Percentiles rank a stretch among this genome's conserved stretches.
phyloP scores from a whole-genome alignment of 192 early-diverging fungal genomes.

The Podila epigama region DNA sequence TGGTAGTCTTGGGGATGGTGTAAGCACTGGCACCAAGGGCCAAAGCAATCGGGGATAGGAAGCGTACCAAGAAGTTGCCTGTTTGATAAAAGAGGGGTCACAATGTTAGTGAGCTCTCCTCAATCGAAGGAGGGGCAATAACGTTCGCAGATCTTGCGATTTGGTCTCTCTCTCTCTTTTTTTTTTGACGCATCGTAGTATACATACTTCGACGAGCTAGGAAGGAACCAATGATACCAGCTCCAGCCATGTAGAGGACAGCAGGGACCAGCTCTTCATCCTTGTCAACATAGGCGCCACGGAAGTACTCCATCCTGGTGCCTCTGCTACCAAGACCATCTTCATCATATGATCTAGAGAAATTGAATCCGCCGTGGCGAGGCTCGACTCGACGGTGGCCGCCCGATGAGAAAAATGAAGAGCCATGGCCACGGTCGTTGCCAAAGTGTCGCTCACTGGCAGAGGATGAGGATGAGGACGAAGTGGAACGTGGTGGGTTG shows the following conservation, averaged over 20 bases:
- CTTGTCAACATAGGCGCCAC: constrained; percentile 23
- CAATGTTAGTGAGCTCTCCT: too few relatives aligned
- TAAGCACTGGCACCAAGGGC: constrained; percentile 31
- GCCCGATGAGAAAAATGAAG: constrained; percentile 7
- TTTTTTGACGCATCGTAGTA: background rate
- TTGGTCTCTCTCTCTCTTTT: too few relatives aligned
- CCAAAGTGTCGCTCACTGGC: background rate
- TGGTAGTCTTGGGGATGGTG: constrained; percentile 40
- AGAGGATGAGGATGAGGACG: background rate
- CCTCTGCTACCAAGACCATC: background rate
- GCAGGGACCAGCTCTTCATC: constrained; percentile 30
- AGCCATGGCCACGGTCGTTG: constrained; percentile 13
- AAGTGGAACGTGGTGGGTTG: constrained; percentile 5
- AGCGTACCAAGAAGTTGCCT: constrained; percentile 38
- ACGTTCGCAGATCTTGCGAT: too few relatives aligned
- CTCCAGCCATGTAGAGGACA: constrained; percentile 25
- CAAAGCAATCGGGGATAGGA: constrained; percentile 25
- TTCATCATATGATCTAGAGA: background rate
- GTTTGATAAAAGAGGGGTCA: background rate
- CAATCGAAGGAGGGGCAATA: too few relatives aligned
- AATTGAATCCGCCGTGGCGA: constrained; percentile 3
- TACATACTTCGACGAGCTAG: constrained; percentile 42
- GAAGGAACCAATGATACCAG: constrained; percentile 25
- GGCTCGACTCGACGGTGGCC: background rate
- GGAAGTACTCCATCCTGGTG: background rate